Evolutionary conservation across 306 rosid genomes (phyloP), one percentile per base, ranked within the genome.

Genomic region (Begonia loranthoides): DNA sequence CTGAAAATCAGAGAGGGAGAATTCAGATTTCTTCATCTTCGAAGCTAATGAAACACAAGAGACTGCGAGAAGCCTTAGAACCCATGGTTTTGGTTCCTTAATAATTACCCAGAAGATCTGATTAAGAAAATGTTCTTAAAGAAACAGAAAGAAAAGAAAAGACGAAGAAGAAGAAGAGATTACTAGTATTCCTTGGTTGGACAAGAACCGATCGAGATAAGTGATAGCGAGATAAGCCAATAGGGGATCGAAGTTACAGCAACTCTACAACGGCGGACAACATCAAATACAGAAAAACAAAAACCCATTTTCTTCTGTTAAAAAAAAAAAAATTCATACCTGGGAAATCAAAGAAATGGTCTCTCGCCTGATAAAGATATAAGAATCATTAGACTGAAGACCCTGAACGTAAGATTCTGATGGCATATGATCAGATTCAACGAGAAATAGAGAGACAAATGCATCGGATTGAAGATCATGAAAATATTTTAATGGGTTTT

Each of bases 81-180:
- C 61, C 97, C 97, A 90, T 64, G 88, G 83, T 70, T 90, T 77
- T 49, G 80, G 81, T 55, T 85, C 63, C 95, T 90, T 77, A 19
- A 19, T 19, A 28, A 28, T 28, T 1, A 28, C 36, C 6, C 36
- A 28, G 36, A 28, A 28, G 36, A 28, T 28, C 36, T 28, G 36
- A 28, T 28, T 28, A 28, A 28, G 36, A n/a, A n/a, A n/a, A n/a
- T n/a, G n/a, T n/a, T n/a, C n/a, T 7, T 28, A 28, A 28, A 1
- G 9, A 5, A 28, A 28, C 36, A 28, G 9, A 28, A 28, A 28
- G 36, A 28, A 28, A 28, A 28, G 8, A 28, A 8, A 28, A 2
- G 36, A 28, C 6, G 15, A 12, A 52, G 14, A 10, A 22, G 12
- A 51, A 10, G 7, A 56, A 11, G 47, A 16, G 22, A 15, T 62